Conservation (phyloP, 345 rosid genomes). For the Eutrema yunnanense region DNA sequence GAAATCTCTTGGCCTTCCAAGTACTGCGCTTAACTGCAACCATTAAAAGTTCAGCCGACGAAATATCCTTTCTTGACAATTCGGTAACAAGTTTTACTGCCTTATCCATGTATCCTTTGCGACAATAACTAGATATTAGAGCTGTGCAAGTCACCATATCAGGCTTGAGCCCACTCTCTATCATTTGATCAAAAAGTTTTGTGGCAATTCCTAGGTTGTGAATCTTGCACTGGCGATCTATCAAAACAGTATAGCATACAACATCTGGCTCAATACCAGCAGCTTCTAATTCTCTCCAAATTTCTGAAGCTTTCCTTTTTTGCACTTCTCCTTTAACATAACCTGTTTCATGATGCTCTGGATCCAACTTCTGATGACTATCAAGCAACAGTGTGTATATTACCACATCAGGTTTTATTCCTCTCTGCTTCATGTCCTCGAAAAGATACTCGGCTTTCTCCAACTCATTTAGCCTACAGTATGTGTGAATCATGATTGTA, state of each 20-base stretch:
- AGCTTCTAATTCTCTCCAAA: slow-evolving; percentile 38
- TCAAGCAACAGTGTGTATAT: slow-evolving; percentile 58
- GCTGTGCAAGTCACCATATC: slow-evolving; percentile 50
- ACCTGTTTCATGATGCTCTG: background rate
- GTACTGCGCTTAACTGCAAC: slow-evolving; percentile 18
- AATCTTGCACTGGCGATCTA: slow-evolving; percentile 48
- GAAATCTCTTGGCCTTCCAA: slow-evolving; percentile 22
- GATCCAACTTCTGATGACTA: slow-evolving; percentile 27
- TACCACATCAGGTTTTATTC: slow-evolving; percentile 55
- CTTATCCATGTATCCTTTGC: slow-evolving; percentile 36
- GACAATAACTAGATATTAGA: slow-evolving; percentile 44
- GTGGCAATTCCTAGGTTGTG: slow-evolving; percentile 39
- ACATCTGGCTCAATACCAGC: slow-evolving; percentile 43
- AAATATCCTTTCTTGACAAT: slow-evolving; percentile 35
- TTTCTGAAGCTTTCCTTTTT: slow-evolving; percentile 18
- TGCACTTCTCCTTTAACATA: slow-evolving; percentile 14
- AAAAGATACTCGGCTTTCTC: slow-evolving; percentile 43
- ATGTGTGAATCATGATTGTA: slow-evolving; percentile 61
- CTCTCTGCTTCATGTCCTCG: slow-evolving; percentile 50
- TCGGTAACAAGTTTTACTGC: slow-evolving; percentile 38
- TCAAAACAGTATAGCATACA: slow-evolving; percentile 55
- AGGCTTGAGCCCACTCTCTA: slow-evolving; percentile 51
- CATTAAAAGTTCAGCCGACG: slow-evolving; percentile 16
- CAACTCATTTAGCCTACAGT: slow-evolving; percentile 42
- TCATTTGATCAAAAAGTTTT: slow-evolving; percentile 40